phyloP scores from a whole-genome alignment of 495 filamentous ascomycete genomes.

The Thozetella sp. region DNA sequence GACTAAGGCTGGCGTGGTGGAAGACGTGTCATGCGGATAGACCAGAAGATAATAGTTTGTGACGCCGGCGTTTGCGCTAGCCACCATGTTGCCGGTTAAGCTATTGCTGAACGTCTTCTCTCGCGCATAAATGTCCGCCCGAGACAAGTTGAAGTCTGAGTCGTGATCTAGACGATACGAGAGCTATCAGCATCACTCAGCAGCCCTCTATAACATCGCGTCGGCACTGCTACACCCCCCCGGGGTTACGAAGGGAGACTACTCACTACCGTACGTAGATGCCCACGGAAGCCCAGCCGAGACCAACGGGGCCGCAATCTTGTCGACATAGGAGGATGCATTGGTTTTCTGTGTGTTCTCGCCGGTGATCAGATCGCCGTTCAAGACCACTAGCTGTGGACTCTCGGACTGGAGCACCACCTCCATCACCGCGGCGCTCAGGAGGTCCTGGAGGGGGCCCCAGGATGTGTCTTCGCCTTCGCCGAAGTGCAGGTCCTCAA shows the following conservation, averaged over 20 bases:
- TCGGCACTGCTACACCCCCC: too few species aligned
- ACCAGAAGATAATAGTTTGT: slow-evolving; percentile 53
- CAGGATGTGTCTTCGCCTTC: slow-evolving; percentile 41
- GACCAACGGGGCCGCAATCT: slow-evolving; percentile 52
- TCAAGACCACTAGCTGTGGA: slow-evolving; percentile 56
- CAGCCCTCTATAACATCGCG: too few species aligned
- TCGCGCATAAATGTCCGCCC: slow-evolving; percentile 41
- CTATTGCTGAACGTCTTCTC: slow-evolving; percentile 36
- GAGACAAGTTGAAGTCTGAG: slow-evolving; percentile 46
- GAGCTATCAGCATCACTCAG: too few species aligned
- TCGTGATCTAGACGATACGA: slow-evolving; percentile 41
- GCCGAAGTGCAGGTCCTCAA: slow-evolving; percentile 55
- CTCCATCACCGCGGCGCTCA: slow-evolving; percentile 44
- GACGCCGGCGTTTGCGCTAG: not conserved
- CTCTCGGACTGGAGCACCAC: slow-evolving; percentile 43
- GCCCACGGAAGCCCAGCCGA: slow-evolving; percentile 47
- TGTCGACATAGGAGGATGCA: slow-evolving; percentile 49
- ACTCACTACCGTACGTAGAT: slow-evolving; percentile 62
- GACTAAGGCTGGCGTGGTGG: slow-evolving; percentile 27
- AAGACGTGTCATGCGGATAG: not conserved
- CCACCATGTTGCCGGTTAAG: slow-evolving; percentile 7
- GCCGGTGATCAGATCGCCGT: slow-evolving; percentile 63
- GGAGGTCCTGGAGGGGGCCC: slow-evolving; percentile 42
- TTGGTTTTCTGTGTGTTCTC: slow-evolving; percentile 52
- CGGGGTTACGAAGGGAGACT: not conserved